A percentile compares a stretch with the other conserved stretches of the same genome.
Evolutionary conservation across 2,329 filamentous ascomycete species (phyloP).

Genomic region (Diaporthe aspalathi): DNA sequence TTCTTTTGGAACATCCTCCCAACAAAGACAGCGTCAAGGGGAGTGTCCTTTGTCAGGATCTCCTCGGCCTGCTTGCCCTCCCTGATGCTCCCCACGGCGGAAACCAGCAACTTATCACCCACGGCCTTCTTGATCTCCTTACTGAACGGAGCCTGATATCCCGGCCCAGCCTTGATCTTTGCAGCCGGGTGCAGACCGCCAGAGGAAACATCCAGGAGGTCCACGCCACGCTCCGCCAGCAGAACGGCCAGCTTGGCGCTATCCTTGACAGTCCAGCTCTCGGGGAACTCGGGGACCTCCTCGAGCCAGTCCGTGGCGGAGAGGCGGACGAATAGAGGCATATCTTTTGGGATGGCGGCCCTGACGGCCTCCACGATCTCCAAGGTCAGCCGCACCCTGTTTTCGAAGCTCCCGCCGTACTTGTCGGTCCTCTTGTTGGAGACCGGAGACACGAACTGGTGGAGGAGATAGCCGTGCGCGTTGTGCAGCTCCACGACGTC

Average conservation of each 20-base stretch:
- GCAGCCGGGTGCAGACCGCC: conserved; percentile 73
- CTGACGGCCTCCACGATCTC: conserved; percentile 75
- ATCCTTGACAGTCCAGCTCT: conserved; percentile 76
- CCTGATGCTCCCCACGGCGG: conserved; percentile 62
- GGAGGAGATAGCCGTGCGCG: conserved; percentile 83
- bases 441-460: conserved; percentile 75
- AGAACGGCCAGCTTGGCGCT: conserved; percentile 71
- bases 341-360: conserved; percentile 69
- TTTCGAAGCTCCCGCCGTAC: conserved; percentile 78
- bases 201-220: conserved; percentile 78
- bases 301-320: conserved; percentile 84
- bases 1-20: conserved; percentile 70
- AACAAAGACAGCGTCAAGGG: conserved; percentile 61
- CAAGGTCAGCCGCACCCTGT: conserved; percentile 74
- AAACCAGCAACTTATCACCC: conserved; percentile 65
- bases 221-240: conserved; percentile 75
- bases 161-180: conserved; percentile 68
- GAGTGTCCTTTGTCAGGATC: conserved; percentile 55
- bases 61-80: conserved; percentile 58
- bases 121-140: conserved; percentile 77
- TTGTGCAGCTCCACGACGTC: conserved; percentile 79
- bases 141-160: conserved; percentile 78
- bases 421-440: conserved; percentile 76
- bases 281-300: conserved; percentile 52
- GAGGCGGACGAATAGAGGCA: conserved; percentile 80